A percentile compares a stretch with the other conserved stretches of the same genome.
phyloP scores from a whole-genome alignment of 352 stramenopile genomes.

The Phytophthora parvispora region DNA sequence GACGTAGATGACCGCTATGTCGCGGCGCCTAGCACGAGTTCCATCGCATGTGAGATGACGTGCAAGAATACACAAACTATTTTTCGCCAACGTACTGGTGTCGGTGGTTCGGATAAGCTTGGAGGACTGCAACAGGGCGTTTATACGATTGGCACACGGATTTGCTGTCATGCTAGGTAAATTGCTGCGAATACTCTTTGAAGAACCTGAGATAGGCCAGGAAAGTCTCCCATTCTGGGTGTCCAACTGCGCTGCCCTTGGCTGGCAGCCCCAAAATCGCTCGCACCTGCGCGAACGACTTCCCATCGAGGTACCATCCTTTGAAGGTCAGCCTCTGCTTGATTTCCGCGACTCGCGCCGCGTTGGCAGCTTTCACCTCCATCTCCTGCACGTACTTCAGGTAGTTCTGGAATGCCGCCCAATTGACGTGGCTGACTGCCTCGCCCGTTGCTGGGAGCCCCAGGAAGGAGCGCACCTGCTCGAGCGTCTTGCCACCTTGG shows the following conservation, averaged over 20 bases:
- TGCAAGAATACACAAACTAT: background rate
- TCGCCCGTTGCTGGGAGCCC: constrained; percentile 17
- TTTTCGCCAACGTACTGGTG: too few species aligned
- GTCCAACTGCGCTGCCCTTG: background rate
- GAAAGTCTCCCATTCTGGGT: constrained; percentile 13
- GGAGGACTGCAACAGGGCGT: too few species aligned
- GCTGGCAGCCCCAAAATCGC: constrained; percentile 4
- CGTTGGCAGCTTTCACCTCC: constrained; percentile 5
- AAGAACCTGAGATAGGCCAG: constrained; percentile 6
- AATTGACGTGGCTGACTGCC: constrained; percentile 12
- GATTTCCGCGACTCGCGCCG: background rate
- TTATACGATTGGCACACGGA: too few species aligned
- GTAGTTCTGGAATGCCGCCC: constrained; percentile 20
- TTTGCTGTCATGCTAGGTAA: background rate
- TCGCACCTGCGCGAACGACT: constrained; percentile 8
- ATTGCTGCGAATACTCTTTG: constrained; percentile 10
- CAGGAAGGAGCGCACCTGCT: constrained; percentile 14
- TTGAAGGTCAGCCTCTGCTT: constrained; percentile 12
- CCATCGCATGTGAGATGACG: too few species aligned
- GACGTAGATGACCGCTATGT: background rate
- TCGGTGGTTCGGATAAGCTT: too few species aligned
- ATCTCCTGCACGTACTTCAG: constrained; percentile 19
- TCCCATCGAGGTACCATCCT: constrained; percentile 18
- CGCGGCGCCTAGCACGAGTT: too few species aligned
- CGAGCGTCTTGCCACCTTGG: constrained; percentile 12